These are phyloP conservation scores for Xerocomellus intermedius DNA, from an alignment of 768 basidiomycete genomes.

Conservation along the genomic window DNA sequence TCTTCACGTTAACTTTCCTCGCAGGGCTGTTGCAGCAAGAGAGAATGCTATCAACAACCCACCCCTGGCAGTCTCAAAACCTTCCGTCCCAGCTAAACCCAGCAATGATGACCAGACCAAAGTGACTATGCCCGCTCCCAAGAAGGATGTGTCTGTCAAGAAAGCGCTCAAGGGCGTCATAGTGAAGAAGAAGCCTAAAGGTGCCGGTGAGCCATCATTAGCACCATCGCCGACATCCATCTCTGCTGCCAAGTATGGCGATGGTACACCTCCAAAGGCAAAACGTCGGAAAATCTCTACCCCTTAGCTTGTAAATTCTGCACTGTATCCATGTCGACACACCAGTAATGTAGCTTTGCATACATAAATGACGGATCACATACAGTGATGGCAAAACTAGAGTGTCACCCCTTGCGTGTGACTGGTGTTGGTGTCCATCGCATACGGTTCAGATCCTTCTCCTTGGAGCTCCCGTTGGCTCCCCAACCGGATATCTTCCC, in stretches of 20 bases:
- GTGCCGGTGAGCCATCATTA: slow-evolving; percentile 13
- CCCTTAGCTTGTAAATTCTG: slow-evolving; percentile 20
- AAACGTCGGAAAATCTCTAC: slow-evolving; percentile 60
- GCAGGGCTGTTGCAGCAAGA: slow-evolving; percentile 71
- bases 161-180: slow-evolving; percentile 74
- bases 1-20: slow-evolving; percentile 11
- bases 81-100: slow-evolving; percentile 33
- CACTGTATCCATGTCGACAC: slow-evolving; percentile 12
- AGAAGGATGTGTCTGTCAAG: slow-evolving; percentile 57
- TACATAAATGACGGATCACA: slow-evolving; percentile 1
- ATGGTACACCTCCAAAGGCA: slow-evolving; percentile 38
- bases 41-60: slow-evolving; percentile 48
- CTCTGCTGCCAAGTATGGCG: slow-evolving; percentile 20
- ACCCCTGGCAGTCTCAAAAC: slow-evolving; percentile 30
- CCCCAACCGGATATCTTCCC: slow-evolving; percentile 59
- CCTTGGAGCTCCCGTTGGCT: slow-evolving; percentile 41
- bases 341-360: slow-evolving; percentile 11
- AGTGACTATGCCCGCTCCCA: slow-evolving; percentile 35
- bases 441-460: slow-evolving; percentile 61
- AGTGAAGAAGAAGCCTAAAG: slow-evolving; percentile 71
- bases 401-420: slow-evolving; percentile 33
- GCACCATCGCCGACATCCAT: slow-evolving; percentile 17
- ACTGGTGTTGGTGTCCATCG: slow-evolving; percentile 81
- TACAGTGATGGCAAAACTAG: slow-evolving; percentile 1
- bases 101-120: slow-evolving; percentile 27